Evolutionary conservation across 202 grass and related monocot species (phyloP), one percentile per base, ranked within the genome.

Genomic region (Miscanthus sacchariflorus): DNA sequence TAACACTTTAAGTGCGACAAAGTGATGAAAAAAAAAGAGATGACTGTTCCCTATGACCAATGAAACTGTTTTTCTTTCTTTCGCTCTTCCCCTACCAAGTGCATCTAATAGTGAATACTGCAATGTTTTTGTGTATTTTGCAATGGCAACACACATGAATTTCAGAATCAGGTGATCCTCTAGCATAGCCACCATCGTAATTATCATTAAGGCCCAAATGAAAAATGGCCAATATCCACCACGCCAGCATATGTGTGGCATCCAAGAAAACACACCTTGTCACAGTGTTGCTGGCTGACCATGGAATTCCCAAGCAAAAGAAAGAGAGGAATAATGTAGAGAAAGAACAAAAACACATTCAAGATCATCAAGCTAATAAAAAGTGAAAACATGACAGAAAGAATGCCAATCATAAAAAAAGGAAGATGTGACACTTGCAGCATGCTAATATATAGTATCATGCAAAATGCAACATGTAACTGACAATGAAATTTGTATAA

Each of bases 341-440:
- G 38, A 65, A 68, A 35, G 1, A 45, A 69, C 39, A 43, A 35
- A 30, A 18, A 25, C 30, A 2, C 14, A 64, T 74, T 28, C n/a
- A 80, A 35, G 63, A 49, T 18, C 49, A 81, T 30, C 64, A 50
- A 68, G 78, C 78, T 81, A 81, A 85, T n/a, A 86, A 48, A 80
- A 39, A 72, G 11, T 48, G 14, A 73, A 64, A 12, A 39, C 13
- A 63, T 24, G 24, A 36, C 76, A 63, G 56, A 17, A 70, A 70
- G 7, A 66, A 79, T 25, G 23, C 3, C 48, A 56, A 63, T 49
- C 10, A 70, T 44, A 78, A 63, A 44, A 56, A 59, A 86, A 44
- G 27, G 43, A 48, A 18, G 7, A 36, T 40, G 12, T 48, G 12
- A 73, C 8, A 48, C 23, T 40, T 45, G 13, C 28, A 61, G 24